phyloP scores from a whole-genome alignment of 306 rosid genomes.

The Crotalaria pallida region DNA sequence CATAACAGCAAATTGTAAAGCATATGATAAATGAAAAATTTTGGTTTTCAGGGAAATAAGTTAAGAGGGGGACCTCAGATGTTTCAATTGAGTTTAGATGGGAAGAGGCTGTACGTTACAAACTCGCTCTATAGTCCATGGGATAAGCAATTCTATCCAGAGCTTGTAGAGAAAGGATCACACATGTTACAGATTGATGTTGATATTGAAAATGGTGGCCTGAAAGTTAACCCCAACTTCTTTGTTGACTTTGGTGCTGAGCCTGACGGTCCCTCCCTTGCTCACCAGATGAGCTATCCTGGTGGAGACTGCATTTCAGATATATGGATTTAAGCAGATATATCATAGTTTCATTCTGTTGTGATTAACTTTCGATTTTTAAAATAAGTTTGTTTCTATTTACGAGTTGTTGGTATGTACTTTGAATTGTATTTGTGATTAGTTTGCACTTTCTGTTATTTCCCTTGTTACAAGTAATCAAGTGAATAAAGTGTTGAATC shows the following conservation, averaged over 20 bases:
- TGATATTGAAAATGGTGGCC: slow-evolving; percentile 55
- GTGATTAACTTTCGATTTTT: not conserved
- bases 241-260: slow-evolving; percentile 69
- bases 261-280: slow-evolving; percentile 67
- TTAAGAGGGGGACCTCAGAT: slow-evolving; percentile 74
- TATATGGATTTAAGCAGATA: slow-evolving; percentile 46
- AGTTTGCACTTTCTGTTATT: no score
- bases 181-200: slow-evolving; percentile 74
- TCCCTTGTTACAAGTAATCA: no score
- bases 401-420: no score
- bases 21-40: no score
- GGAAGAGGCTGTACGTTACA: slow-evolving; percentile 63
- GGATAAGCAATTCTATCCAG: slow-evolving; percentile 78
- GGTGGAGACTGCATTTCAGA: slow-evolving; percentile 83
- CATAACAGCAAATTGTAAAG: no score
- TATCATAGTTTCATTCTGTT: not conserved
- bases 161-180: slow-evolving; percentile 56
- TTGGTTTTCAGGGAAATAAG: slow-evolving; percentile 41
- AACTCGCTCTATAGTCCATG: slow-evolving; percentile 72
- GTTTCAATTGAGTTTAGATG: slow-evolving; percentile 69
- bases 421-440: no score
- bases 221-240: slow-evolving; percentile 47
- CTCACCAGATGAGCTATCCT: slow-evolving; percentile 77
- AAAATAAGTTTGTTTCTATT: no score
- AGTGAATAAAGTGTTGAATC: no score